A percentile compares a stretch with the other conserved stretches of the same genome.
Evolutionary conservation across 331 rosid species (phyloP).

Genomic region (Erythrophleum ivorense): DNA sequence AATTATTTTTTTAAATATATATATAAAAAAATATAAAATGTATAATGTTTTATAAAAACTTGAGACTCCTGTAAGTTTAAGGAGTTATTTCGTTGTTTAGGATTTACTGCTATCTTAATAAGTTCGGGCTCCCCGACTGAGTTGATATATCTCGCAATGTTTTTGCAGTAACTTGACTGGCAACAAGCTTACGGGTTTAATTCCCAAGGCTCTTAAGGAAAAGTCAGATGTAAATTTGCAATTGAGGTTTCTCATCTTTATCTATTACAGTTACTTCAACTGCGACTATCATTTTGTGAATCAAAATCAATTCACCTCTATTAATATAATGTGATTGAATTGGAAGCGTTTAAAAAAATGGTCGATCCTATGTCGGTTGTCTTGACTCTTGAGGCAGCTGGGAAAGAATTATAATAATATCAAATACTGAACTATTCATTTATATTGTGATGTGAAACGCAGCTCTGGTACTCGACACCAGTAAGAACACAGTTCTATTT

Average conservation of each 20-base stretch:
- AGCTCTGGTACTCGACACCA: too few species aligned
- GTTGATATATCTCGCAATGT: neutral
- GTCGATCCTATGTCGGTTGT: neutral
- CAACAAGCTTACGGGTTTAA: constrained; percentile 40
- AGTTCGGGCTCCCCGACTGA: neutral
- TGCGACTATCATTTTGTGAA: neutral
- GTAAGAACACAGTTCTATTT: too few species aligned
- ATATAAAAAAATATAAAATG: too few species aligned
- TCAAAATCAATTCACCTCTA: neutral
- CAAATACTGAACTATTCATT: too few species aligned
- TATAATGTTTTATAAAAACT: neutral
- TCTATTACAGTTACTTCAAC: neutral
- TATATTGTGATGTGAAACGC: too few species aligned
- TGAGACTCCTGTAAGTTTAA: constrained; percentile 47
- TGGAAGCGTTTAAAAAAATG: too few species aligned
- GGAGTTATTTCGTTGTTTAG: neutral
- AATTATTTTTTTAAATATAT: too few species aligned
- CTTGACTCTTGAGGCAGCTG: neutral
- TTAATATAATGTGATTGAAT: neutral
- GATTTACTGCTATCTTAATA: neutral
- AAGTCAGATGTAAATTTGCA: neutral
- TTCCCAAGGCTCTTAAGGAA: constrained; percentile 23
- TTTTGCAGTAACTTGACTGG: constrained; percentile 39
- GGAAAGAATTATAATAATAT: neutral
- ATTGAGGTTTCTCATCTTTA: neutral